Percentiles rank a stretch among this genome's conserved stretches.
Evolutionary conservation across 2,329 filamentous ascomycete species (phyloP).

Genomic region (Pyrenophora tritici-repentis): DNA sequence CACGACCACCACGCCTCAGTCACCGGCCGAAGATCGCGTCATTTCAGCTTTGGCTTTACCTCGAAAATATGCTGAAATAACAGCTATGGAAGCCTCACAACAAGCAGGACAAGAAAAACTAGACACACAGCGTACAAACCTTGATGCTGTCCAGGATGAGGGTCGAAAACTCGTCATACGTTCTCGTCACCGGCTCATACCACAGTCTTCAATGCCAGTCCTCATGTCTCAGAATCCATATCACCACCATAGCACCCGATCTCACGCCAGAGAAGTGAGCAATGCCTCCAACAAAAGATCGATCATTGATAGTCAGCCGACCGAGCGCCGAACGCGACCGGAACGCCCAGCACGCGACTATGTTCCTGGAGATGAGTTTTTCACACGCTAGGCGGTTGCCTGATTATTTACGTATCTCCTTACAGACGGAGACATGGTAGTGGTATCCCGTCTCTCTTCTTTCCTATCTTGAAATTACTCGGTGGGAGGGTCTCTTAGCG

Average conservation of each 20-base stretch:
- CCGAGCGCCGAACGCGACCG: not conserved
- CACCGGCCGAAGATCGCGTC: not conserved
- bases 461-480: too few relatives aligned
- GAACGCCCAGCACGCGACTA: too few relatives aligned
- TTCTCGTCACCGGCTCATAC: not conserved
- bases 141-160: not conserved
- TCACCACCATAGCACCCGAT: not conserved
- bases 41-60: too few relatives aligned
- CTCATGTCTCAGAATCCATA: not conserved
- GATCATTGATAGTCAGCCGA: not conserved
- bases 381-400: too few relatives aligned
- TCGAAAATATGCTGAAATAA: not conserved
- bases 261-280: not conserved
- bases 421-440: too few relatives aligned
- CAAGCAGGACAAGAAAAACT: constrained; percentile 1
- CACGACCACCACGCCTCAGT: not conserved
- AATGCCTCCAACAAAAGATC: not conserved
- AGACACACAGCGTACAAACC: not conserved
- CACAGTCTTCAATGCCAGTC: constrained; percentile 3
- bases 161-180: not conserved
- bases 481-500: too few relatives aligned
- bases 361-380: too few relatives aligned
- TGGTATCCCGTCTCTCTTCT: too few relatives aligned
- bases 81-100: not conserved
- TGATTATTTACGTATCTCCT: too few relatives aligned